Evolutionary conservation across 148 eudicot species (phyloP).

Genomic region (Pouteria glomerata): DNA sequence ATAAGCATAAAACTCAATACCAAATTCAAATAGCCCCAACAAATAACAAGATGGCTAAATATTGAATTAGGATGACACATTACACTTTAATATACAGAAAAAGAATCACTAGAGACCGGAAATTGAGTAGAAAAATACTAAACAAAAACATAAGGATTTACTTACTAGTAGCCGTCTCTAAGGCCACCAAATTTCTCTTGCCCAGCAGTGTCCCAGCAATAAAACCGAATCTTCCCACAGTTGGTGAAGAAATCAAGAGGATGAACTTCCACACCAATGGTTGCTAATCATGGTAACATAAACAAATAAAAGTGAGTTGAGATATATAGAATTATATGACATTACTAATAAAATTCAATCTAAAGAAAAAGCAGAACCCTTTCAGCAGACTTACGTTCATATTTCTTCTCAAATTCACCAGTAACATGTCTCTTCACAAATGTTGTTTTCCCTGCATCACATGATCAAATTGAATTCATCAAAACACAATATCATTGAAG

Average conservation of each 20-base stretch:
- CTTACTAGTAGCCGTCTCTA: conserved; percentile 69
- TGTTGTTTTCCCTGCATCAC: conserved; percentile 53
- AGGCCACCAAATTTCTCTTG: conserved; percentile 75
- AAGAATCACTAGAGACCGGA: too few species aligned
- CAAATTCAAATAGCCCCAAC: too few species aligned
- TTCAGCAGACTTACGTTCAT: conserved; percentile 47
- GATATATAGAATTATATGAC: not conserved
- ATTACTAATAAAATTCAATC: not conserved
- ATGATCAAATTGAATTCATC: not conserved
- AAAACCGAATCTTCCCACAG: conserved; percentile 54
- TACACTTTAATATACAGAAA: too few species aligned
- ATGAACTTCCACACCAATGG: conserved; percentile 77
- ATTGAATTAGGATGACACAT: too few species aligned
- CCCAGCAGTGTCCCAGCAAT: conserved; percentile 80
- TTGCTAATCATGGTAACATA: conserved; percentile 31
- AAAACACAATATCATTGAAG: not conserved
- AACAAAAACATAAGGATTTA: not conserved
- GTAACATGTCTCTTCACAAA: conserved; percentile 66
- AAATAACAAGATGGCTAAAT: too few species aligned
- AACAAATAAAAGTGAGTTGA: not conserved
- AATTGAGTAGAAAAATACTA: not conserved
- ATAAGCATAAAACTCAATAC: too few species aligned
- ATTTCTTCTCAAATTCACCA: conserved; percentile 73
- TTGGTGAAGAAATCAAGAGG: conserved; percentile 63
- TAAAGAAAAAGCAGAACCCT: not conserved